These are phyloP conservation scores for Gaeumannomyces tritici DNA, from an alignment of 2,329 filamentous ascomycete species.

Conservation along the genomic window DNA sequence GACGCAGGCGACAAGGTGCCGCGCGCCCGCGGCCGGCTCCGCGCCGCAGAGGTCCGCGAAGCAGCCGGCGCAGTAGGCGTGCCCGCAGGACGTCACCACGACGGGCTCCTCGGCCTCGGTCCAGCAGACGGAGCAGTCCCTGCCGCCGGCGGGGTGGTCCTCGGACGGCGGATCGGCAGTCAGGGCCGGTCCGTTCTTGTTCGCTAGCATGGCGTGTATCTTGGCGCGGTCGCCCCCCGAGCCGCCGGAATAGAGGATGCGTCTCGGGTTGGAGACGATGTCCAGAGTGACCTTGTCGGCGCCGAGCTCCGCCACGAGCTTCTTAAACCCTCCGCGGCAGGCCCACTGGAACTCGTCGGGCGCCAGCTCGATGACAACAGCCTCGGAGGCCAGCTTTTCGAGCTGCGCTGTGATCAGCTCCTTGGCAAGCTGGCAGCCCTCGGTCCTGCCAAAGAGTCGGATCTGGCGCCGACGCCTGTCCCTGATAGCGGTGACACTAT, in stretches of 20 bases:
- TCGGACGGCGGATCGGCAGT: neutral
- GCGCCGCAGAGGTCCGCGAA: conserved; percentile 21
- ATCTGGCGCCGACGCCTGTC: conserved; percentile 19
- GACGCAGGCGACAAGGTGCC: conserved; percentile 15
- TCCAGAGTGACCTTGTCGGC: conserved; percentile 19
- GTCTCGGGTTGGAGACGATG: conserved; percentile 18
- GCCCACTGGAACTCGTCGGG: conserved; percentile 18
- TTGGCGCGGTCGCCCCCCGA: neutral
- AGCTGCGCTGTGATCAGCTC: conserved; percentile 2
- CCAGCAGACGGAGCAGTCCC: conserved; percentile 25
- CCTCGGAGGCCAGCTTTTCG: neutral
- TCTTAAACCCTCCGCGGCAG: conserved; percentile 18
- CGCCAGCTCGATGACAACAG: conserved; percentile 16
- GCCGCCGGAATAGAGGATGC: conserved; percentile 19
- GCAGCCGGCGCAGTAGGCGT: conserved; percentile 31
- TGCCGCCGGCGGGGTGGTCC: neutral
- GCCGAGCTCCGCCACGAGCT: conserved; percentile 16
- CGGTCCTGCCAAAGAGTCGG: conserved; percentile 15
- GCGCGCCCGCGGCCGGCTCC: neutral
- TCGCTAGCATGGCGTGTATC: too few species aligned
- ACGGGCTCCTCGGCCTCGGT: conserved; percentile 22
- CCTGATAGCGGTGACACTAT: conserved; percentile 17
- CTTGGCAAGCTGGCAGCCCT: neutral
- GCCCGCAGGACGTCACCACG: conserved; percentile 24
- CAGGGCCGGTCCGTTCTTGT: neutral